Evolutionary conservation across 306 rosid genomes (phyloP).

Genomic region (Ceratonia siliqua): DNA sequence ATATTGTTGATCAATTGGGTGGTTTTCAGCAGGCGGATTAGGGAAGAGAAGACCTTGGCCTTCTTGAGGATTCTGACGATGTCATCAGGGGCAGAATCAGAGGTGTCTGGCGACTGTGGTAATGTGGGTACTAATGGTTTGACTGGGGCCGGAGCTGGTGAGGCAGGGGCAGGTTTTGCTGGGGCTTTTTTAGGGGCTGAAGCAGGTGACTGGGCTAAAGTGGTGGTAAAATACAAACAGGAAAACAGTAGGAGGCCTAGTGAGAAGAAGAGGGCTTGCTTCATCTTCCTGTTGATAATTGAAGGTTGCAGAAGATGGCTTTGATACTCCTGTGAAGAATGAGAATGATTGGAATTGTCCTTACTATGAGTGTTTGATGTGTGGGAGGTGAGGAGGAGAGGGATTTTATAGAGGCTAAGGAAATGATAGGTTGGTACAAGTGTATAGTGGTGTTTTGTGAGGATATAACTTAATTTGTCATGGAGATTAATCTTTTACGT

Average conservation of each 20-base stretch:
- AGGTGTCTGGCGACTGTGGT: constrained; percentile 35
- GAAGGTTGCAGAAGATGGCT: neutral
- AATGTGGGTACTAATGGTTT: constrained; percentile 39
- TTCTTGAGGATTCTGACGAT: constrained; percentile 41
- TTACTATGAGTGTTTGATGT: constrained; percentile 15
- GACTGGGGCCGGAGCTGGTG: constrained; percentile 21
- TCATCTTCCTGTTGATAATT: constrained; percentile 22
- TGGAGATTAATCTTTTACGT: constrained; percentile 27
- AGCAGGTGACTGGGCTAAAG: constrained; percentile 32
- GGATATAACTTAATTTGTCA: constrained; percentile 13
- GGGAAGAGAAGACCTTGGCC: constrained; percentile 37
- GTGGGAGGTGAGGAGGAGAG: neutral
- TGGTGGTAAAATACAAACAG: neutral
- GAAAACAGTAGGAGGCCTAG: constrained; percentile 18
- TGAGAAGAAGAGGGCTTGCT: constrained; percentile 22
- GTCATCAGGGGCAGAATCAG: constrained; percentile 35
- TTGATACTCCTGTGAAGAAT: constrained; percentile 14
- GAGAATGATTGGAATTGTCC: constrained; percentile 14
- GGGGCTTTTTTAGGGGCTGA: constrained; percentile 41
- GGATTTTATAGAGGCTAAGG: constrained; percentile 21
- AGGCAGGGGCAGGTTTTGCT: constrained; percentile 1
- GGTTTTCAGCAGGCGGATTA: constrained; percentile 42
- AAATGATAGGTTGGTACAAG: constrained; percentile 27
- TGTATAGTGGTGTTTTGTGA: constrained; percentile 23
- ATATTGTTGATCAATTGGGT: constrained; percentile 45